Evolutionary conservation across 1,284 basidiomycete genomes (phyloP).

Genomic region (Pseudozyma sp.): DNA sequence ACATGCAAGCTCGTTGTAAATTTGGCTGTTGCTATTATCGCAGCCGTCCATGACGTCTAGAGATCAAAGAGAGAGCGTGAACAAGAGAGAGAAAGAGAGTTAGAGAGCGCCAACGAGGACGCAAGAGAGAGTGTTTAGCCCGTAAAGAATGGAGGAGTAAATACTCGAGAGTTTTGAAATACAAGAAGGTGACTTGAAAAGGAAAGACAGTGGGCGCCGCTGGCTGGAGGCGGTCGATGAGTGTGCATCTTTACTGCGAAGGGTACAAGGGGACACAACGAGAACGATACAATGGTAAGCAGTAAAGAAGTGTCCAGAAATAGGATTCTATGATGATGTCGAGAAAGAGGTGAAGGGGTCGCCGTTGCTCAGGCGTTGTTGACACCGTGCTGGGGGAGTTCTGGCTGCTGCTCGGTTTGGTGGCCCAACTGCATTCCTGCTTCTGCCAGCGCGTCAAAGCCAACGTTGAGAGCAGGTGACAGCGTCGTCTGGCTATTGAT

Average conservation of each 20-base stretch:
- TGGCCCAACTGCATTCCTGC: conserved; percentile 27
- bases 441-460: conserved; percentile 32
- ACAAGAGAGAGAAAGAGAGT: conserved; percentile 9
- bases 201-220: neutral
- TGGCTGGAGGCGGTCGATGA: neutral
- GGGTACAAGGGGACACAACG: neutral
- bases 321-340: too few relatives aligned
- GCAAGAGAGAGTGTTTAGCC: conserved; percentile 7
- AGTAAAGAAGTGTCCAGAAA: too few relatives aligned
- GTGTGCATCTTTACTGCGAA: neutral
- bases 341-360: neutral
- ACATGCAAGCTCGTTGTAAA: neutral
- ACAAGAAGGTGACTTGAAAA: conserved; percentile 15
- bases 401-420: conserved; percentile 8
- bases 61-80: neutral
- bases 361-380: neutral
- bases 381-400: conserved; percentile 13
- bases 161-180: conserved; percentile 11
- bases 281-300: too few relatives aligned
- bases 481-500: conserved; percentile 22
- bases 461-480: conserved; percentile 33
- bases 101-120: neutral
- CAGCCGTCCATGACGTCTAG: conserved; percentile 24
- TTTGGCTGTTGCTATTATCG: conserved; percentile 10
- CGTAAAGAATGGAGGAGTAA: conserved; percentile 1